These are phyloP conservation scores for Eucalyptus microcorys DNA, from an alignment of 345 rosid species.

Conservation along the genomic window DNA sequence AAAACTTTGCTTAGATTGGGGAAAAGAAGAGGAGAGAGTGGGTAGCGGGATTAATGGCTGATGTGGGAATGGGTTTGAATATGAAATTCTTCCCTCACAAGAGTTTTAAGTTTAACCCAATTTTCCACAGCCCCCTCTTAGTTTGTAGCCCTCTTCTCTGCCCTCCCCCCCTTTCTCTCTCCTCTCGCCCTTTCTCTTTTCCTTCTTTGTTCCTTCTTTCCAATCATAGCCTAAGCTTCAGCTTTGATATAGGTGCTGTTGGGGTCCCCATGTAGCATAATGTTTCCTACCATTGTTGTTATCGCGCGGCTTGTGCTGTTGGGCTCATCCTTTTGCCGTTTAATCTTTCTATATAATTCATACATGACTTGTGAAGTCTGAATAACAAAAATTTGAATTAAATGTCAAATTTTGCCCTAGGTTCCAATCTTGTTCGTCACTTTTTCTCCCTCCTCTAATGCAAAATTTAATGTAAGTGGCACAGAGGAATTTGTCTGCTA, in stretches of 20 bases:
- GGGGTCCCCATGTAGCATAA: not conserved
- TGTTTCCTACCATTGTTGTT: not conserved
- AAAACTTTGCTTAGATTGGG: not conserved
- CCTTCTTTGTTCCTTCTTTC: not conserved
- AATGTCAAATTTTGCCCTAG: not conserved
- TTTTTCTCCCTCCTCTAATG: not conserved
- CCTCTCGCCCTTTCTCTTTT: not conserved
- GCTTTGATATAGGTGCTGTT: not conserved
- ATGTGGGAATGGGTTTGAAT: not conserved
- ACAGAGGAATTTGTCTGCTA: not conserved
- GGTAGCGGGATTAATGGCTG: not conserved
- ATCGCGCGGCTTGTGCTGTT: not conserved
- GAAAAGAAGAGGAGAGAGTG: not conserved
- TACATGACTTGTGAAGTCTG: not conserved
- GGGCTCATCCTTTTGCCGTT: not conserved
- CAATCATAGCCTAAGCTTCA: not conserved
- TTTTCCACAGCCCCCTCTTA: not conserved
- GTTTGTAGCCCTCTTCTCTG: not conserved
- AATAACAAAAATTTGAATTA: not conserved
- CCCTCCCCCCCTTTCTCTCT: not conserved
- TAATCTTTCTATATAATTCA: not conserved
- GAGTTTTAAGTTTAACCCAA: not conserved
- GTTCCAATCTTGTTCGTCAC: not conserved
- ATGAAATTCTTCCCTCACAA: not conserved
- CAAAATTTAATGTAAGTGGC: not conserved